Conservation (phyloP, 176 grass and related monocot genomes). For the Triticum turgidum region DNA sequence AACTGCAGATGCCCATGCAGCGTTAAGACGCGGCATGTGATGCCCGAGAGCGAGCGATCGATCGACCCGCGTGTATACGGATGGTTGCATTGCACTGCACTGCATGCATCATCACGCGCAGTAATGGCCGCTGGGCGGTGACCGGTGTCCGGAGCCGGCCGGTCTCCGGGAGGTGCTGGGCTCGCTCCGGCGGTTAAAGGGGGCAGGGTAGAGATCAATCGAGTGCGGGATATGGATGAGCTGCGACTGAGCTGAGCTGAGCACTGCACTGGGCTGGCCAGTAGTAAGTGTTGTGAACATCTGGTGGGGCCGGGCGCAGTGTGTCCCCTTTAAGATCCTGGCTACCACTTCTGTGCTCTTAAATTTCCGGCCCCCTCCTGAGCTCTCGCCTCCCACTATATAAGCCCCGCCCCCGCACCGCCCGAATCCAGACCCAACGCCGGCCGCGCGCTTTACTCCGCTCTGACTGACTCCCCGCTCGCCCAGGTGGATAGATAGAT, state of each 20-base stretch:
- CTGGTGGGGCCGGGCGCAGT: slow-evolving; percentile 60
- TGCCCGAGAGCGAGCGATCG: slow-evolving; percentile 23
- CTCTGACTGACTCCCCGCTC: neutral
- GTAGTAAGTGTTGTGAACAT: slow-evolving; percentile 50
- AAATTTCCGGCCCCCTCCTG: slow-evolving; percentile 39
- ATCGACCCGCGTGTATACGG: neutral
- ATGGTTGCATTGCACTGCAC: neutral
- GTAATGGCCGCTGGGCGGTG: slow-evolving; percentile 12
- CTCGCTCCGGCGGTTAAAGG: neutral
- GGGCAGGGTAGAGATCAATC: neutral
- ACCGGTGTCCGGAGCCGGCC: neutral
- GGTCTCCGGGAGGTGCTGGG: neutral
- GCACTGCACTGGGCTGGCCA: slow-evolving; percentile 26
- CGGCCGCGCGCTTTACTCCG: neutral
- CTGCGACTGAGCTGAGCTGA: neutral
- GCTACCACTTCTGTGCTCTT: slow-evolving; percentile 73
- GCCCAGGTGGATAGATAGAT: slow-evolving; percentile 20
- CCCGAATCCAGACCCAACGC: slow-evolving; percentile 32
- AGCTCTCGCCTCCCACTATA: slow-evolving; percentile 43
- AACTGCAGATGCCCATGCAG: slow-evolving; percentile 54
- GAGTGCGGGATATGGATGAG: slow-evolving; percentile 4
- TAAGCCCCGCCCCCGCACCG: slow-evolving; percentile 40
- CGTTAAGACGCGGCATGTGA: slow-evolving; percentile 44
- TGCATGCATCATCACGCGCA: neutral
- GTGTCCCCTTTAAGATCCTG: slow-evolving; percentile 74